These are phyloP conservation scores for Centrapalus pauciflorus DNA, from an alignment of 129 eudicot species.

Conservation along the genomic window DNA sequence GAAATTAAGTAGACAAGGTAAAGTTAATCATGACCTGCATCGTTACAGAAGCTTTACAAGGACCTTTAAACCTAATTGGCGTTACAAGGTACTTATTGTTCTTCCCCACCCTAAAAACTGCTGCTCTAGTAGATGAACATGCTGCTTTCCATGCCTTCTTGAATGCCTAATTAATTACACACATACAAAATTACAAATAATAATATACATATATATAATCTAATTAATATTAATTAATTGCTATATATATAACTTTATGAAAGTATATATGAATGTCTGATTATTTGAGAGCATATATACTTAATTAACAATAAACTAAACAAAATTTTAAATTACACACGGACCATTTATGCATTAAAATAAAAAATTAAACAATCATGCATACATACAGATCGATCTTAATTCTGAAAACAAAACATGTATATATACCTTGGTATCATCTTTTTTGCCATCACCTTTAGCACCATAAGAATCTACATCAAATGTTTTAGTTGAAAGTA, in stretches of 20 bases:
- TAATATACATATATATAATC: neutral
- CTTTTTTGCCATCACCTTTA: slow-evolving; percentile 62
- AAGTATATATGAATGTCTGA: no score
- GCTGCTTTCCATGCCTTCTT: slow-evolving; percentile 56
- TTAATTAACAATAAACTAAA: no score
- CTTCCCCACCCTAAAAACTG: slow-evolving; percentile 38
- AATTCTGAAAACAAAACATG: no score
- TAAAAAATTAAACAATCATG: no score
- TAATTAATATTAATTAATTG: no score
- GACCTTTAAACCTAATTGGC: slow-evolving; percentile 54
- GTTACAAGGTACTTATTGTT: slow-evolving; percentile 46
- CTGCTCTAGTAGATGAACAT: slow-evolving; percentile 42
- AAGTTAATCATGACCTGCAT: slow-evolving; percentile 31
- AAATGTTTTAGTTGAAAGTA: slow-evolving; percentile 18
- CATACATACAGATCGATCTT: no score
- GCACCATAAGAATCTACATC: slow-evolving; percentile 60
- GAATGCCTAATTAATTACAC: slow-evolving; percentile 52
- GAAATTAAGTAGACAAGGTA: neutral
- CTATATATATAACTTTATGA: no score
- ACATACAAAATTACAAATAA: neutral
- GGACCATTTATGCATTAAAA: no score
- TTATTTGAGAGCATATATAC: no score
- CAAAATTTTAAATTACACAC: no score
- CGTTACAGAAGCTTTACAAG: slow-evolving; percentile 55
- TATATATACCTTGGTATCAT: slow-evolving; percentile 55